These are phyloP conservation scores for Phoenix dactylifera DNA, from an alignment of 176 grass and related monocot genomes.

Conservation along the genomic window DNA sequence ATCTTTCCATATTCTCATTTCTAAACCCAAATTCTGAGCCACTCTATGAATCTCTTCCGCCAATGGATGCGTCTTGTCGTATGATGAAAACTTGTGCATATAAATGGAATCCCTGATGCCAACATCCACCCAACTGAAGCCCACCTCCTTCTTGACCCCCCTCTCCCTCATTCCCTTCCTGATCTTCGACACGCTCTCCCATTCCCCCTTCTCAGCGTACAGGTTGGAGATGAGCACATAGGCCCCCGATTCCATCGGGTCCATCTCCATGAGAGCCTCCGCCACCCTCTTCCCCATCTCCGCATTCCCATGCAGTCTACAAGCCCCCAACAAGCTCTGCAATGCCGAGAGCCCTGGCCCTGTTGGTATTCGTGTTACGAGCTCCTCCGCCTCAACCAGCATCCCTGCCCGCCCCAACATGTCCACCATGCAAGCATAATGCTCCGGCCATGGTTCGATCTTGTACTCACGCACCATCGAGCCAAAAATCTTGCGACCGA, in stretches of 20 bases:
- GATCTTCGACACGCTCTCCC: constrained; percentile 53
- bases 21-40: constrained; percentile 42
- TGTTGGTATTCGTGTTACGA: constrained; percentile 32
- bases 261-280: constrained; percentile 27
- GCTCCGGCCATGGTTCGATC: constrained; percentile 61
- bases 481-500: constrained; percentile 43
- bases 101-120: constrained; percentile 20
- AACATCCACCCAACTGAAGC: constrained; percentile 84
- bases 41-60: constrained; percentile 51
- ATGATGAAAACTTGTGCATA: constrained; percentile 70
- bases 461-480: constrained; percentile 33
- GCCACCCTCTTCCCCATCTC: constrained; percentile 51
- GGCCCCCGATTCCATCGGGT: constrained; percentile 45
- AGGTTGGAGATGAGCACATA: constrained; percentile 83
- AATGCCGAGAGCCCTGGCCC: constrained; percentile 53
- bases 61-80: constrained; percentile 50
- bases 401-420: constrained; percentile 64
- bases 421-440: constrained; percentile 74
- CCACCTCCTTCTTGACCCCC: constrained; percentile 67
- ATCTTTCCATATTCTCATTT: constrained; percentile 43
- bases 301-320: constrained; percentile 48
- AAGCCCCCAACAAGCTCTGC: constrained; percentile 72
- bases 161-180: constrained; percentile 56
- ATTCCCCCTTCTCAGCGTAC: constrained; percentile 61
- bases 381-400: constrained; percentile 59